These are phyloP conservation scores for Cucurbita pepo DNA, from an alignment of 306 rosid species.

Conservation along the genomic window DNA sequence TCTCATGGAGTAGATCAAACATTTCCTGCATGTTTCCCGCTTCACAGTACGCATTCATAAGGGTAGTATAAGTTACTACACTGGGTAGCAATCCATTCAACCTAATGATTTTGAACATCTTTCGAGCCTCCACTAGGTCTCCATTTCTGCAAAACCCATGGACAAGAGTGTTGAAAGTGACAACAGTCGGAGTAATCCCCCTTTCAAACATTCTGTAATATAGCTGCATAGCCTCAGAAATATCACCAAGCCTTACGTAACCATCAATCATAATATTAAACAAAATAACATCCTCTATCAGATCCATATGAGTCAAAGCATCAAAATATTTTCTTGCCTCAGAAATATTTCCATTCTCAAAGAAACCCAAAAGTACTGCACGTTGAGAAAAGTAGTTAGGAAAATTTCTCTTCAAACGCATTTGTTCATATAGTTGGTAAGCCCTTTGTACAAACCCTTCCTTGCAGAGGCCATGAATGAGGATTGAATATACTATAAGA, in stretches of 20 bases:
- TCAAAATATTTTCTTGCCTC: slow-evolving; percentile 38
- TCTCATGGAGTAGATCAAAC: slow-evolving; percentile 18
- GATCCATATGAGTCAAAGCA: neutral
- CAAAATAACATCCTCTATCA: slow-evolving; percentile 20
- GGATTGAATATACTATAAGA: slow-evolving; percentile 26
- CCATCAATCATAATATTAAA: slow-evolving; percentile 40
- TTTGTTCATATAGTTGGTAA: slow-evolving; percentile 21
- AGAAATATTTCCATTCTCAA: slow-evolving; percentile 18
- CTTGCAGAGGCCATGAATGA: slow-evolving; percentile 37
- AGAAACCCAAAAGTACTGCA: slow-evolving; percentile 22
- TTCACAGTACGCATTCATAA: slow-evolving; percentile 35
- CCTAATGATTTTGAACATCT: slow-evolving; percentile 18
- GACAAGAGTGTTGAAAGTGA: slow-evolving; percentile 32
- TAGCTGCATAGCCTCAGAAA: slow-evolving; percentile 19
- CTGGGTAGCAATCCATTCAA: slow-evolving; percentile 24
- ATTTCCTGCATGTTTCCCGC: slow-evolving; percentile 17
- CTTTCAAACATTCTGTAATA: slow-evolving; percentile 19
- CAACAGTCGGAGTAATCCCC: slow-evolving; percentile 24
- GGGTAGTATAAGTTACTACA: slow-evolving; percentile 33
- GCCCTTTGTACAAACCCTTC: slow-evolving; percentile 31
- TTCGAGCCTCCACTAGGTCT: slow-evolving; percentile 22
- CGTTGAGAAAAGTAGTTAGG: slow-evolving; percentile 23
- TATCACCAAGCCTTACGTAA: slow-evolving; percentile 21
- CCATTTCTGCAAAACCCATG: slow-evolving; percentile 31
- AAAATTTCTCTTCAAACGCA: slow-evolving; percentile 22